A percentile compares a stretch with the other conserved stretches of the same genome.
Evolutionary conservation across 2,329 filamentous ascomycete genomes (phyloP).

Genomic region (Fusarium phyllophilum): DNA sequence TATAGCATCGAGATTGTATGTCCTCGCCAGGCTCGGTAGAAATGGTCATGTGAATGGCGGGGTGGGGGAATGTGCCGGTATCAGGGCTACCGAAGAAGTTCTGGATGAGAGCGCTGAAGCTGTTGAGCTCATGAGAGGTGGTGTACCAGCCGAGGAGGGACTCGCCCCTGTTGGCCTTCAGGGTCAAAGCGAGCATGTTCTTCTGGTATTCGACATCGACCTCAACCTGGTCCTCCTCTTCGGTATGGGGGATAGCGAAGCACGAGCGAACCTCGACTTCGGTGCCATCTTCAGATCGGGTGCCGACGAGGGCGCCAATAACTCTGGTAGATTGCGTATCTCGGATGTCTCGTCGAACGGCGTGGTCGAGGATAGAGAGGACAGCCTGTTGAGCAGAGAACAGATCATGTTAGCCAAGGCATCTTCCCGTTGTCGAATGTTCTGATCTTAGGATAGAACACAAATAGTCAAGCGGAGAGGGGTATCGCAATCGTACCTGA

Average conservation of each 20-base stretch:
- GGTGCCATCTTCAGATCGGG: slow-evolving; percentile 93
- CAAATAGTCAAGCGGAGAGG: slow-evolving; percentile 15
- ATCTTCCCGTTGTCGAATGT: not conserved
- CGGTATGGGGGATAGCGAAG: slow-evolving; percentile 98
- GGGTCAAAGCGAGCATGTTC: slow-evolving; percentile 95
- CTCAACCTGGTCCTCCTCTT: slow-evolving; percentile 98
- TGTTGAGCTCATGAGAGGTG: slow-evolving; percentile 95
- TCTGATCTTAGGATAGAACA: slow-evolving; percentile 2
- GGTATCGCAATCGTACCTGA: slow-evolving; percentile 71
- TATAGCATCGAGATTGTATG: slow-evolving; percentile 92
- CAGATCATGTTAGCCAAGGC: slow-evolving; percentile 16
- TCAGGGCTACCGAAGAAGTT: slow-evolving; percentile 99
- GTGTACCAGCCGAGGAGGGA: slow-evolving; percentile 98
- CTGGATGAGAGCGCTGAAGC: slow-evolving; percentile 95
- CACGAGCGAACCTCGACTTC: slow-evolving; percentile 96
- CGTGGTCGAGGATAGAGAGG: slow-evolving; percentile 90
- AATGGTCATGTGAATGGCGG: slow-evolving; percentile 96
- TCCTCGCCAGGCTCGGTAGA: slow-evolving; percentile 88
- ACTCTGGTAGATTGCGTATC: slow-evolving; percentile 90
- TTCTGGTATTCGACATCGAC: slow-evolving; percentile 99
- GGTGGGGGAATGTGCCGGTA: slow-evolving; percentile 96
- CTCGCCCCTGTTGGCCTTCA: slow-evolving; percentile 94
- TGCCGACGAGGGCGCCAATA: slow-evolving; percentile 94
- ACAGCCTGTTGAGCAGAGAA: slow-evolving; percentile 61
- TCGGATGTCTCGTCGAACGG: slow-evolving; percentile 81